Evolutionary conservation across 73 alveolate genomes (phyloP).

Genomic region (Paraurostyla sp.): DNA sequence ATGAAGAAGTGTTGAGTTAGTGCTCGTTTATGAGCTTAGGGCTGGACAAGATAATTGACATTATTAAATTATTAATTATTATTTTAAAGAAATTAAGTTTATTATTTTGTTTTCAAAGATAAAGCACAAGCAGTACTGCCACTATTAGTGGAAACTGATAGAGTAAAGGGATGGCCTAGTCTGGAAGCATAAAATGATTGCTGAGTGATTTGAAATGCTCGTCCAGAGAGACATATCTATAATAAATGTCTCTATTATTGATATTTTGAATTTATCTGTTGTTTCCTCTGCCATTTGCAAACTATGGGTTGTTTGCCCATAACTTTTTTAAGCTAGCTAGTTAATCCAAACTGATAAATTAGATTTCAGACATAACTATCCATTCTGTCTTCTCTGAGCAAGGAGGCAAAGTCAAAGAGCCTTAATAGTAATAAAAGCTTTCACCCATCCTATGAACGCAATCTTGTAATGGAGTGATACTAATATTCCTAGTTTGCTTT

Average conservation of each 20-base stretch:
- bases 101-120: background rate
- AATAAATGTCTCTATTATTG: slow-evolving; percentile 17
- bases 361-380: slow-evolving; percentile 36
- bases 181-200: slow-evolving; percentile 57
- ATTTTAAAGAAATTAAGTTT: background rate
- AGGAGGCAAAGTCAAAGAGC: slow-evolving; percentile 40
- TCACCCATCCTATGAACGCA: slow-evolving; percentile 44
- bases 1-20: slow-evolving; percentile 53
- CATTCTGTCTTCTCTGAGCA: slow-evolving; percentile 12
- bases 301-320: slow-evolving; percentile 6
- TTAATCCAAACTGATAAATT: slow-evolving; percentile 18
- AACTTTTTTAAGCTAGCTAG: background rate
- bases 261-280: background rate
- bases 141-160: background rate
- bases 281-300: slow-evolving; percentile 45
- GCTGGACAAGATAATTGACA: slow-evolving; percentile 56
- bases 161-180: background rate
- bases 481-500: background rate
- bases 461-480: background rate
- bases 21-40: slow-evolving; percentile 39
- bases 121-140: background rate
- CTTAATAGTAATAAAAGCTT: slow-evolving; percentile 40
- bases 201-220: slow-evolving; percentile 22
- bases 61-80: background rate
- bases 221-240: slow-evolving; percentile 29